Conservation (phyloP, 176 grass and related monocot genomes). For the Musa beccarii region DNA sequence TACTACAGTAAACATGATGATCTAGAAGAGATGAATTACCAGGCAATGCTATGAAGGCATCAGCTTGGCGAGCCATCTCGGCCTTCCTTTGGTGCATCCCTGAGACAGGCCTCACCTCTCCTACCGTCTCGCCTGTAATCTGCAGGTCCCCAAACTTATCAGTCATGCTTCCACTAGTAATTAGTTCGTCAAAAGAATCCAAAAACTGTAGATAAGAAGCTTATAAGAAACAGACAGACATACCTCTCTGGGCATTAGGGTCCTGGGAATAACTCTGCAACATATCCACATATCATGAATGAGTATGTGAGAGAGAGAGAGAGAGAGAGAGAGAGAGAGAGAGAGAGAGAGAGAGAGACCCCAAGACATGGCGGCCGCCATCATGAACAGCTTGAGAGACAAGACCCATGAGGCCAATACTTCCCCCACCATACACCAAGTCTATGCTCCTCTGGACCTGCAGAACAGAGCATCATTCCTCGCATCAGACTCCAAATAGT, state of each 20-base stretch:
- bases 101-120: constrained; percentile 7
- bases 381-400: constrained; percentile 2
- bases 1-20: too few relatives aligned
- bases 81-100: constrained; percentile 17
- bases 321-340: not conserved
- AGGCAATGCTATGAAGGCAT: constrained; percentile 6
- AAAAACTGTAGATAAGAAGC: too few relatives aligned
- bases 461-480: not conserved
- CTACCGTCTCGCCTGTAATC: constrained; percentile 10
- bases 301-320: too few relatives aligned
- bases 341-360: constrained; percentile 2
- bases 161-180: too few relatives aligned
- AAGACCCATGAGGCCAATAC: constrained; percentile 2
- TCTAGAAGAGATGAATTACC: not conserved
- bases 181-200: too few relatives aligned
- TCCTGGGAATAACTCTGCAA: constrained; percentile 2
- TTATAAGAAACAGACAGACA: too few relatives aligned
- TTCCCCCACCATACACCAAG: not conserved
- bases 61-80: constrained; percentile 11
- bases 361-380: not conserved
- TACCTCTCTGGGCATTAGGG: constrained; percentile 7
- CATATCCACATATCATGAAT: not conserved
- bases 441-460: not conserved
- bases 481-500: too few relatives aligned
- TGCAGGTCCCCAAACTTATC: not conserved